phyloP scores from a whole-genome alignment of 2,329 filamentous ascomycete genomes.

The Emericellopsis cladophorae region DNA sequence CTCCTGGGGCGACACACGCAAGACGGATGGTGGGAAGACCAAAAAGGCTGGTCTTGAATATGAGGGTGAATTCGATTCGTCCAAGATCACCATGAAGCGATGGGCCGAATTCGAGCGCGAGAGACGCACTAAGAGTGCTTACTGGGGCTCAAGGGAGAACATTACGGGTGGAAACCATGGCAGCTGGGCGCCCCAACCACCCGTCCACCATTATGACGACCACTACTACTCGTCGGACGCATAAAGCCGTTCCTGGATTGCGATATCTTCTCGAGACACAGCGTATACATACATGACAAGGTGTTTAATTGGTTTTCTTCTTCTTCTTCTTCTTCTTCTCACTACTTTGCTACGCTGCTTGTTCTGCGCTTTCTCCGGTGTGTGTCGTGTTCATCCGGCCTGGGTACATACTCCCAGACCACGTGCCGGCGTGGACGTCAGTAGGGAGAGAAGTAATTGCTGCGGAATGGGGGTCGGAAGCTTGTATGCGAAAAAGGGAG shows the following conservation, averaged over 20 bases:
- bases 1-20: conserved; percentile 95
- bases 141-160: conserved; percentile 41
- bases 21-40: conserved; percentile 81
- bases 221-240: conserved; percentile 45
- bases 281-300: too few species aligned
- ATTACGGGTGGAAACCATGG: conserved; percentile 23
- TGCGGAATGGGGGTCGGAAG: background rate
- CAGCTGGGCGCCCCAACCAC: conserved; percentile 28
- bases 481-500: background rate
- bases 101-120: conserved; percentile 91
- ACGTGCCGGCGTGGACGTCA: too few species aligned
- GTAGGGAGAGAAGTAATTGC: too few species aligned
- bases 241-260: background rate
- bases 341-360: too few species aligned
- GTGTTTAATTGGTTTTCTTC: too few species aligned
- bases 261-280: too few species aligned
- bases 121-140: conserved; percentile 34
- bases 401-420: too few species aligned
- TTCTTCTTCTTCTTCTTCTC: too few species aligned
- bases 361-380: too few species aligned
- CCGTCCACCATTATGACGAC: conserved; percentile 33
- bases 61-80: conserved; percentile 95
- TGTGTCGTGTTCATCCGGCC: too few species aligned
- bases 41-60: conserved; percentile 79
- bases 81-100: conserved; percentile 98